Evolutionary conservation across 2,329 filamentous ascomycete species (phyloP).

Genomic region (Diaporthe caulivora): DNA sequence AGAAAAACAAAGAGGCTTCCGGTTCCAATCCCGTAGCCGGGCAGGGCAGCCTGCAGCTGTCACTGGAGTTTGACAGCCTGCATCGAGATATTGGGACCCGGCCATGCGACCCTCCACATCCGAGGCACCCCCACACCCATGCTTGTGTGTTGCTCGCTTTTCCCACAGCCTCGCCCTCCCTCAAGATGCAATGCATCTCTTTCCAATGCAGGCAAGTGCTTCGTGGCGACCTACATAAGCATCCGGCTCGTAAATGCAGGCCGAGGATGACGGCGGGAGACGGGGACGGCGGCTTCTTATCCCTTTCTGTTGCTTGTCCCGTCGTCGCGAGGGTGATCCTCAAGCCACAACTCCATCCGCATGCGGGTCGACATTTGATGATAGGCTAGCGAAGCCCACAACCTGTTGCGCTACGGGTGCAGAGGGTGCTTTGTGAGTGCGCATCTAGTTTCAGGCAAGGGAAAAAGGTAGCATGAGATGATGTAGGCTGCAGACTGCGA

Average conservation of each 20-base stretch:
- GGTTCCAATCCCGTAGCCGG: not conserved
- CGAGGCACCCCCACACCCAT: not conserved
- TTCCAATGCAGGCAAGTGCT: conserved; percentile 15
- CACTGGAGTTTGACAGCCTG: conserved; percentile 29
- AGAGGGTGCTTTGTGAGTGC: not conserved
- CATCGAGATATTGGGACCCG: not conserved
- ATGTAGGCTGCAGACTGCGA: not conserved
- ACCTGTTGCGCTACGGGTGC: not conserved
- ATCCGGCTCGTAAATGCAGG: conserved; percentile 29
- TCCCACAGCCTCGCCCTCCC: not conserved
- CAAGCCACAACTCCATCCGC: not conserved
- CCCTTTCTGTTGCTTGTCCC: conserved; percentile 15
- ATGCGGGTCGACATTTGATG: not conserved
- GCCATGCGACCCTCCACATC: conserved; percentile 11
- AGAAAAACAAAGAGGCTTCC: not conserved
- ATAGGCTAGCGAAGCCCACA: conserved; percentile 10
- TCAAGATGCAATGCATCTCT: conserved; percentile 25
- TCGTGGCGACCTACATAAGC: conserved; percentile 8
- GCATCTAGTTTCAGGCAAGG: not conserved
- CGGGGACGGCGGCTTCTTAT: not conserved
- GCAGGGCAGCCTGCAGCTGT: conserved; percentile 31
- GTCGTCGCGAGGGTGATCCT: not conserved
- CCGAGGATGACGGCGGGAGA: not conserved
- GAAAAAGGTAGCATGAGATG: not conserved
- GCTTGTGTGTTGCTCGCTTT: not conserved